Base-by-base conservation (phyloP, 2,329 filamentous ascomycete genomes). In the Penicillium sp. region DNA sequence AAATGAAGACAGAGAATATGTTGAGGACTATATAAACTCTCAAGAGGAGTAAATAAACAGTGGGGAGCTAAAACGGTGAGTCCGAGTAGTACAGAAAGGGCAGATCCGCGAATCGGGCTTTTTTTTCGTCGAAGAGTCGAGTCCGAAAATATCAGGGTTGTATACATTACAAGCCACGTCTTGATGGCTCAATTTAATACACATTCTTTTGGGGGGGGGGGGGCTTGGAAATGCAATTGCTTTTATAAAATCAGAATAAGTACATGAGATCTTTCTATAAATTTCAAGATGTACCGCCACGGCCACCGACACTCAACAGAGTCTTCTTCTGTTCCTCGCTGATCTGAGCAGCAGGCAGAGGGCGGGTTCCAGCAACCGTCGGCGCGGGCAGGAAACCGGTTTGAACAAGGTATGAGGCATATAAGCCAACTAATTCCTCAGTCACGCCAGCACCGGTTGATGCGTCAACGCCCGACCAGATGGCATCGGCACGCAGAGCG, bases 401-500 rank as follows among this genome's bases (percentile, higher is more conserved):
- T 57, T 81, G 80, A 3, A 84, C 79, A 37, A 90, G 74, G 66
- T 87, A 90, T 29, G 82, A 78, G 49, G 88, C 71, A 67, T 88
- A 90, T 18, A 82, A 71, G 4, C 86, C 87, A 16, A 89, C 80
- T 35, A 81, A 81, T 58, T 87, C 83, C 53, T 81, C 76, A 22
- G 78, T 82, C 11, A 90, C 83, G 24, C 82, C 82, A 59, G 70
- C 80, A 52, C 76, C 84, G 0, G 76, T 75, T 46, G 81, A 84
- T 62, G 80, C 81, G 61, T 87, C 84, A 34, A 83, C 70, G 1
- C 81, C 81, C 0, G 84, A 80, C 82, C 82, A 82, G 44, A 65
- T 77, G 0, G 79, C 79, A 66, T 92, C 88, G 4, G 81, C 79
- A 68, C 82, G 82, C 24, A 95, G 79, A 0, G 87, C 82, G 2